Evolutionary conservation across 2,329 filamentous ascomycete species (phyloP), one percentile per base, ranked within the genome.

Genomic region (Curvularia spicifera): DNA sequence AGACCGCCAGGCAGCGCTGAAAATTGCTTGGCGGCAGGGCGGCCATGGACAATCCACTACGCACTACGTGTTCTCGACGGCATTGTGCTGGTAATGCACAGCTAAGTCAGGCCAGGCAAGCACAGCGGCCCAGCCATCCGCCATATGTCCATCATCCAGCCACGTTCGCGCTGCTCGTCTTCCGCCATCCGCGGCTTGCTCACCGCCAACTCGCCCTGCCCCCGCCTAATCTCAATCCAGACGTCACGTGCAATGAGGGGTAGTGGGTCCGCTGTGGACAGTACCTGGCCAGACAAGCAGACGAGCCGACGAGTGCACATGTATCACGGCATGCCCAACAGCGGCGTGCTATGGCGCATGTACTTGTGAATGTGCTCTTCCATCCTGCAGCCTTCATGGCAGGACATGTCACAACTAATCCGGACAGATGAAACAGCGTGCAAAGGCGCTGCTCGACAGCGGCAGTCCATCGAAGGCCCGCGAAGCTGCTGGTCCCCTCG

Each of bases 161-260:
- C 28, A 45, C 20, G 28, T 29, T 45, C 22, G 13, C 24, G 24
- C 15, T 44, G 42, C 24, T 24, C 26, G 29, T 12, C 26, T 29
- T 44, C 49, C 49, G 56, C 56, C 51, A 53, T 48, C 43, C 51
- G 51, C 51, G 51, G 54, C 63, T 45, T 63, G 64, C 71, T 73
- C 73, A 75, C 73, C 73, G 72, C 72, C 73, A 75, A 70, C 67
- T 73, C 50, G 20, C 33, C 35, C 29, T 37, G 29, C 40, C 31
- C 46, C 56, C 46, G 46, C 56, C 56, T 52, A 58, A 33, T 22
- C 56, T 52, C 47, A 26, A 59, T 43, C 28, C 52, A 46, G 42
- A 6, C 18, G 55, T 61, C 58, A 75, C 72, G 73, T 75, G 73
- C 52, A 66, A 57, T 68, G 73, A 73, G 73, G 73, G 73, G 71